These are phyloP conservation scores for Pseudonectria buxi DNA, from an alignment of 2,329 filamentous ascomycete genomes.

Conservation along the genomic window DNA sequence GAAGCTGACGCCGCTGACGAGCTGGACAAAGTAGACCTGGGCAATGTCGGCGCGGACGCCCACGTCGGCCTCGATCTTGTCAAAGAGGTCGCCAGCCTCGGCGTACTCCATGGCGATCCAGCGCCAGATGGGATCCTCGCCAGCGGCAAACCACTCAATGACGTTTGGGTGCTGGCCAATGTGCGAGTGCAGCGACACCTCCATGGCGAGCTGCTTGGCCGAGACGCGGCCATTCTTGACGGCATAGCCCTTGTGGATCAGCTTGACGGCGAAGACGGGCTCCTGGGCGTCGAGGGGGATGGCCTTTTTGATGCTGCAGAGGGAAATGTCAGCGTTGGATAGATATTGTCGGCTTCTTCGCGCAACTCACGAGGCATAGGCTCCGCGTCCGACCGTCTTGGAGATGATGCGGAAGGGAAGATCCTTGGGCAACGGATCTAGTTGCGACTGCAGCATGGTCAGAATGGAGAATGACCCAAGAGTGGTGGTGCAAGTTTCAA, in stretches of 20 bases:
- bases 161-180: constrained; percentile 88
- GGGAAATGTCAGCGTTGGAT: constrained; percentile 10
- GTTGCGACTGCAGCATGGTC: constrained; percentile 67
- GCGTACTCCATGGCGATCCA: constrained; percentile 99
- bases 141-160: constrained; percentile 84
- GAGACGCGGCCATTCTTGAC: constrained; percentile 82
- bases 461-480: constrained; percentile 2
- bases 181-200: constrained; percentile 82
- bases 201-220: constrained; percentile 83
- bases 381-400: constrained; percentile 91
- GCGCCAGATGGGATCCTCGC: constrained; percentile 79
- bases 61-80: constrained; percentile 98
- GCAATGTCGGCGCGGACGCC: constrained; percentile 93
- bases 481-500: background rate
- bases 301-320: constrained; percentile 80
- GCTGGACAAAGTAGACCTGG: constrained; percentile 91
- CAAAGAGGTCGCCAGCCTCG: constrained; percentile 91
- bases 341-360: background rate
- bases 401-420: constrained; percentile 93
- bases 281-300: constrained; percentile 60
- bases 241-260: constrained; percentile 97
- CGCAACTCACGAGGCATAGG: constrained; percentile 79
- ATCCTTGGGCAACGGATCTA: constrained; percentile 75
- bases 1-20: constrained; percentile 83
- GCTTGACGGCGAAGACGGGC: constrained; percentile 93